phyloP scores from a whole-genome alignment of 2,329 filamentous ascomycete species.

The Colletotrichum gloeosporioides region DNA sequence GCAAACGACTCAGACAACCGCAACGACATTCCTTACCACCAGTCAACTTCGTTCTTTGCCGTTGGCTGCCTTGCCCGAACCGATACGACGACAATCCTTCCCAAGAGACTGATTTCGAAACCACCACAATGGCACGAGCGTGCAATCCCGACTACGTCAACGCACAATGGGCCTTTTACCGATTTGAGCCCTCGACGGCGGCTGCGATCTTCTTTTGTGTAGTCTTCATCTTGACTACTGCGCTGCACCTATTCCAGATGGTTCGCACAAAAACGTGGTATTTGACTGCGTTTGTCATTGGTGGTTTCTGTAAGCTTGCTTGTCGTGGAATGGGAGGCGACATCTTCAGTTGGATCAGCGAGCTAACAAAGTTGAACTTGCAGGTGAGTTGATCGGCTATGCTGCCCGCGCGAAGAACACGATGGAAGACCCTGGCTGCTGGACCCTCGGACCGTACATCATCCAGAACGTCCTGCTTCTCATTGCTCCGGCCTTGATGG shows the following conservation, averaged over 20 bases:
- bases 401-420: slow-evolving; percentile 3
- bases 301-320: slow-evolving; percentile 15
- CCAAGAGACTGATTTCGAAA: background rate
- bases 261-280: slow-evolving; percentile 18
- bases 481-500: slow-evolving; percentile 46
- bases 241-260: slow-evolving; percentile 13
- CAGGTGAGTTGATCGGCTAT: slow-evolving; percentile 17
- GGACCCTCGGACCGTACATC: slow-evolving; percentile 47
- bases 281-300: slow-evolving; percentile 16
- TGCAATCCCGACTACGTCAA: slow-evolving; percentile 9
- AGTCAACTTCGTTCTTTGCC: background rate
- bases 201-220: slow-evolving; percentile 14
- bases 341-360: background rate
- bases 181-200: slow-evolving; percentile 17
- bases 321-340: background rate
- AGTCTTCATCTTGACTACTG: background rate
- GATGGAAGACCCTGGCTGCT: slow-evolving; percentile 30
- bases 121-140: background rate
- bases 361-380: background rate
- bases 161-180: slow-evolving; percentile 9
- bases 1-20: background rate
- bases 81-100: background rate
- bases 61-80: background rate
- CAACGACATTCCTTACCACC: background rate
- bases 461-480: slow-evolving; percentile 42